Base-by-base conservation (phyloP, 2,329 filamentous ascomycete genomes). In the Trichoderma atrobrunneum region DNA sequence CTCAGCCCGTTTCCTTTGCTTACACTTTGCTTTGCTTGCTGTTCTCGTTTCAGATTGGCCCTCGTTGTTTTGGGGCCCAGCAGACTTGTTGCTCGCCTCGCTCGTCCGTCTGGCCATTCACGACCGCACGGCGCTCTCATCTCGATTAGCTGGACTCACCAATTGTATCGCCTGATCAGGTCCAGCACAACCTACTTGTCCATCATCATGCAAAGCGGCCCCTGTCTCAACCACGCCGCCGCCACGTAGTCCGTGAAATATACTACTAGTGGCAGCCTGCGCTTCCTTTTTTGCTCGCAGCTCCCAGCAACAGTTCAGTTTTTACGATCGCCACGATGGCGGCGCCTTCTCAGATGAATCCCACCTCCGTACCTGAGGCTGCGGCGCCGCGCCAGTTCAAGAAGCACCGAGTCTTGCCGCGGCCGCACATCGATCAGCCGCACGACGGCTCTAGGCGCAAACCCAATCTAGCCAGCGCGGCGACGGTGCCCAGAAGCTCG, bases 321-420 rank as follows among this genome's bases (percentile, higher is more conserved):
- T 48, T 61, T 28, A 26, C 14, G 16, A 43, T 61, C 61, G 70
- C 76, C 67, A 75, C 76, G 34, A 54, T 65, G 70, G 70, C 70
- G 32, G 54, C 65, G 21, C 59, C 57, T 16, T 36, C 51, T 34
- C 70, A n/a, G 34, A 72, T 54, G 51, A 59, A 51, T 36, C 36
- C n/a, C 57, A 36, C 56, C 57, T 32, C 39, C 14, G 57, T 32
- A n/a, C 14, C 66, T 61, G 66, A 26, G 56, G n/a, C 39, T 69
- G 39, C 56, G 56, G 66, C 57, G 32, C 71, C 82, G 65, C 80
- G 80, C 72, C 82, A 82, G 73, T 85, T 86, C 78, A 85, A 82
- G 75, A 85, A 80, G 74, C 84, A 85, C 78, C 85, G 85, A 78
- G 74, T 80, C 63, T 76, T 86, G 28, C 84, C 84, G 73, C 80